phyloP scores from a whole-genome alignment of 139 green algal species.

The Coelastrella sp. region DNA sequence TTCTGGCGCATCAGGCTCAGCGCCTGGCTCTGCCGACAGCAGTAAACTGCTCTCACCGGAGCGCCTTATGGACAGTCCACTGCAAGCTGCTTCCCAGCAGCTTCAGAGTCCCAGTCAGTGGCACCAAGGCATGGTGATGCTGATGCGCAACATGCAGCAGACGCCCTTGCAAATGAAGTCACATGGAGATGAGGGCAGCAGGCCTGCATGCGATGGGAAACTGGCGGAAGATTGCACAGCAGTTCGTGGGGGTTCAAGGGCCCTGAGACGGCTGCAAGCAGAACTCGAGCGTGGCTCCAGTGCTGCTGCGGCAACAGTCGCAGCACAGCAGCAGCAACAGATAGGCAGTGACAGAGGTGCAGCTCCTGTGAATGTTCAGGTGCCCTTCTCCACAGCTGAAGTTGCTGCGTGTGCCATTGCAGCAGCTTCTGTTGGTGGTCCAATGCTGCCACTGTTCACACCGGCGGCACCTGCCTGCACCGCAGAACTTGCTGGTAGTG shows the following conservation, averaged over 20 bases:
- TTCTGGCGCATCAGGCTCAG: not conserved
- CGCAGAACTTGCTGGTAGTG: too few relatives aligned
- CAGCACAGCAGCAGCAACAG: slow-evolving; percentile 5
- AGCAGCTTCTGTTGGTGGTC: not conserved
- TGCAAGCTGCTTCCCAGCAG: slow-evolving; percentile 34
- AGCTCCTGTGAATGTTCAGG: not conserved
- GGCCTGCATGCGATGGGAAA: not conserved
- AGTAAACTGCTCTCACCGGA: slow-evolving; percentile 8
- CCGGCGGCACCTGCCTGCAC: too few relatives aligned
- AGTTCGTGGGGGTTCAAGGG: not conserved
- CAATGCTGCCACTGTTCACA: not conserved
- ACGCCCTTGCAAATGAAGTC: slow-evolving; percentile 31
- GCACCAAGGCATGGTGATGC: slow-evolving; percentile 43
- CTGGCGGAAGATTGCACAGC: not conserved
- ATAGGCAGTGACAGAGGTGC: not conserved
- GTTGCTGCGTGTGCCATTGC: not conserved
- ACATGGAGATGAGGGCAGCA: not conserved
- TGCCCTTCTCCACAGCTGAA: slow-evolving; percentile 1
- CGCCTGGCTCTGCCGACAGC: slow-evolving; percentile 24
- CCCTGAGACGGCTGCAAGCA: slow-evolving; percentile 35
- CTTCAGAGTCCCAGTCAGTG: slow-evolving; percentile 28
- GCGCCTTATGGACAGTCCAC: slow-evolving; percentile 24
- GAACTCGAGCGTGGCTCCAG: slow-evolving; percentile 22
- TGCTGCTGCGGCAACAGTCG: not conserved
- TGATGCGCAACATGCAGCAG: slow-evolving; percentile 45